phyloP scores from a whole-genome alignment of 805 yeast genomes.

The Nakazawaea peltata region DNA sequence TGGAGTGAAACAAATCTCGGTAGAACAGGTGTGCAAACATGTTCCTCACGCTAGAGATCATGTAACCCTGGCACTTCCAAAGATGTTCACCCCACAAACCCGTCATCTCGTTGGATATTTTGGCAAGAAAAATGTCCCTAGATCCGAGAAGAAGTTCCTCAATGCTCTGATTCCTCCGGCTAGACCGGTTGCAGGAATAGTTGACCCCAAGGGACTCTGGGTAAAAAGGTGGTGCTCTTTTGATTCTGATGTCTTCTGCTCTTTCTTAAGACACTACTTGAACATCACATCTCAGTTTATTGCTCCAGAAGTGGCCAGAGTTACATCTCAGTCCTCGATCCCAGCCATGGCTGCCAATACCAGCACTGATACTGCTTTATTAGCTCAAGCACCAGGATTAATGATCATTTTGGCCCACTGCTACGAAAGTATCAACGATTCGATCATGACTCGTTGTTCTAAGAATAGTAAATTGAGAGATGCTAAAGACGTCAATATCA shows the following conservation, averaged over 20 bases:
- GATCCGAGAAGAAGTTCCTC: constrained; percentile 21
- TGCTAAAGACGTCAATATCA: constrained; percentile 8
- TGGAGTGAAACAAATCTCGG: constrained; percentile 41
- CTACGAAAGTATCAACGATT: constrained; percentile 28
- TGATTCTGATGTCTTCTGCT: constrained; percentile 50
- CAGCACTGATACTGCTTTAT: constrained; percentile 1
- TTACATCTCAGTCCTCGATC: too few species aligned
- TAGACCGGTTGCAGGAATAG: constrained; percentile 32
- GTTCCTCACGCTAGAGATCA: constrained; percentile 5
- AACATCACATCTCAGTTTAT: constrained; percentile 19
- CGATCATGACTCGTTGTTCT: constrained; percentile 5
- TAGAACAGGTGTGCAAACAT: constrained; percentile 19
- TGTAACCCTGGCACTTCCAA: background rate
- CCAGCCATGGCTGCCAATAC: background rate
- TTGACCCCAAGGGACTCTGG: constrained; percentile 57
- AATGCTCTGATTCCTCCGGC: constrained; percentile 32
- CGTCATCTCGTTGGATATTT: constrained; percentile 15
- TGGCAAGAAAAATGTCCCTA: constrained; percentile 11
- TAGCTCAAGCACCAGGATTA: constrained; percentile 35
- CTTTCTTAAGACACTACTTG: constrained; percentile 54
- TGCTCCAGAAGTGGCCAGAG: constrained; percentile 11
- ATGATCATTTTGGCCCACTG: constrained; percentile 36
- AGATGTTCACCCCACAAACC: constrained; percentile 18
- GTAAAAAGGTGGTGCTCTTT: constrained; percentile 50
- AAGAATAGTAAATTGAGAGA: background rate